Percentiles rank a stretch among this genome's conserved stretches.
These are phyloP conservation scores for Saccharomyces hybrid DNA, from an alignment of 1,139 yeast genomes.

Conservation along the genomic window DNA sequence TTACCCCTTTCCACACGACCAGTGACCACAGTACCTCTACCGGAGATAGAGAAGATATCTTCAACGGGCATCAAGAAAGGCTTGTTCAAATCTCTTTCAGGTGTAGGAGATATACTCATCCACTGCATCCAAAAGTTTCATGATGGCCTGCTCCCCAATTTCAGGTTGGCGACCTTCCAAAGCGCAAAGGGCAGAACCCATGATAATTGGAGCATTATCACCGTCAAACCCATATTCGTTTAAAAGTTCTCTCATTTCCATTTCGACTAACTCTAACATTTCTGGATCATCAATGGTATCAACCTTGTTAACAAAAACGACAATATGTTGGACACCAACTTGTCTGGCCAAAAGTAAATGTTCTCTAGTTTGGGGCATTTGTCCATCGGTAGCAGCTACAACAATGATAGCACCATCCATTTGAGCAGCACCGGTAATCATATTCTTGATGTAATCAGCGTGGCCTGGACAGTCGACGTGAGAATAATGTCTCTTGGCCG, in stretches of 20 bases:
- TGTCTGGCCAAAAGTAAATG: constrained; percentile 97
- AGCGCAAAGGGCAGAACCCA: constrained; percentile 99
- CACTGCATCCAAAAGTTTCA: constrained; percentile 80
- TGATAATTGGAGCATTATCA: constrained; percentile 93
- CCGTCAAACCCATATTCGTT: constrained; percentile 92
- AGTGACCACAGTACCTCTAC: constrained; percentile 98
- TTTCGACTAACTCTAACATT: constrained; percentile 98
- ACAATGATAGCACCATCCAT: constrained; percentile 99
- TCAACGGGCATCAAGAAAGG: constrained; percentile 97
- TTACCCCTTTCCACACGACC: constrained; percentile 99
- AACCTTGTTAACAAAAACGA: constrained; percentile 95
- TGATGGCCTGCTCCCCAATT: constrained; percentile 82
- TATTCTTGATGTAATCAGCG: constrained; percentile 96
- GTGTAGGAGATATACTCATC: constrained; percentile 95
- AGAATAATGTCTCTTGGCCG: constrained; percentile 87
- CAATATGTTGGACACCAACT: constrained; percentile 97
- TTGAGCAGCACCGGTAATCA: constrained; percentile 99
- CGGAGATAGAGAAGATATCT: constrained; percentile 95
- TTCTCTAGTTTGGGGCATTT: constrained; percentile 99
- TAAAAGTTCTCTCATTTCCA: constrained; percentile 98
- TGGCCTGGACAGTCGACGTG: constrained; percentile 99
- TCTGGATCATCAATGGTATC: constrained; percentile 97
- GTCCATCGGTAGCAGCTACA: constrained; percentile 98
- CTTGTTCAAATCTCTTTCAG: constrained; percentile 89
- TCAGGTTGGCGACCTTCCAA: constrained; percentile 82